A percentile compares a stretch with the other conserved stretches of the same genome.
Conservation (phyloP, 805 yeast genomes). For the Yamadazyma phyllophila region DNA sequence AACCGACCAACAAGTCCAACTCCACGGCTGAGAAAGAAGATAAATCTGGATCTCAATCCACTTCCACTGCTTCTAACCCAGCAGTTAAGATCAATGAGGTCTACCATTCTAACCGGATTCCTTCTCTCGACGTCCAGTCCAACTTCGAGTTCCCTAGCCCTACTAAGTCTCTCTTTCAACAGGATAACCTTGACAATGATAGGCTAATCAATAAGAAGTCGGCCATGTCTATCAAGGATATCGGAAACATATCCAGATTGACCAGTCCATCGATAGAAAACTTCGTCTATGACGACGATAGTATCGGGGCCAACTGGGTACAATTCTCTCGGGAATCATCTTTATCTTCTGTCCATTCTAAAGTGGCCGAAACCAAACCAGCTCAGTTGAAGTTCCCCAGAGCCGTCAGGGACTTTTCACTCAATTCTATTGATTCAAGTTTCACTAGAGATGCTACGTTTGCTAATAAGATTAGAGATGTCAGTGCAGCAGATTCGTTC, state of each 20-base stretch:
- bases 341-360: conserved; percentile 6
- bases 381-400: conserved; percentile 5
- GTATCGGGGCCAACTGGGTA: conserved; percentile 26
- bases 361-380: background rate
- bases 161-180: conserved; percentile 3
- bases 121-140: conserved; percentile 25
- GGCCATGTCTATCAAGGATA: conserved; percentile 3
- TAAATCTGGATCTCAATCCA: background rate
- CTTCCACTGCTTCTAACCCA: background rate
- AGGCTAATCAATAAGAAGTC: conserved; percentile 1
- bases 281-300: conserved; percentile 6
- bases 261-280: conserved; percentile 1
- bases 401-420: conserved; percentile 1
- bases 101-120: conserved; percentile 3
- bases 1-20: background rate
- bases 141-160: conserved; percentile 28
- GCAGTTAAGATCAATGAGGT: conserved; percentile 1
- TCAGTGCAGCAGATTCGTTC: conserved; percentile 15
- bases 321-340: conserved; percentile 21
- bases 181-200: conserved; percentile 5
- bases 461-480: conserved; percentile 11
- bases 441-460: conserved; percentile 9
- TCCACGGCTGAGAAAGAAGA: background rate
- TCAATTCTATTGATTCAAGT: conserved; percentile 5
- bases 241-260: conserved; percentile 4